Evolutionary conservation across 2,329 filamentous ascomycete genomes (phyloP).

Genomic region (Monilinia laxa): DNA sequence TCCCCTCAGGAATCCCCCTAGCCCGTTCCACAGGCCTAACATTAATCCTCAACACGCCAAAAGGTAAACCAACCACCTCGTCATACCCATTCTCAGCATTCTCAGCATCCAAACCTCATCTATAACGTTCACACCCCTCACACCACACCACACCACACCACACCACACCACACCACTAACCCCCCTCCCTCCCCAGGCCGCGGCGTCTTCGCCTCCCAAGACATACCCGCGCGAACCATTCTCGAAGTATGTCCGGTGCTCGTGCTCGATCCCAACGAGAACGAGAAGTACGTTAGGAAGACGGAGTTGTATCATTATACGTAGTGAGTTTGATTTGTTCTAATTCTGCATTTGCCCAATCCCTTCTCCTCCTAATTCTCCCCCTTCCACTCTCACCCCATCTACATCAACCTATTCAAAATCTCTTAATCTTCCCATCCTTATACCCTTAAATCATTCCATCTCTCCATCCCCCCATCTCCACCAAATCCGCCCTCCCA

Average conservation of each 20-base stretch:
- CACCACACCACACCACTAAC: background rate
- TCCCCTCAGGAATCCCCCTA: constrained; percentile 39
- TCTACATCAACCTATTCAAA: no score
- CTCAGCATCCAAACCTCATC: no score
- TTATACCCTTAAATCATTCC: no score
- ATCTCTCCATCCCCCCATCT: no score
- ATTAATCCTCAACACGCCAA: constrained; percentile 50
- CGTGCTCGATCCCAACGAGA: constrained; percentile 49
- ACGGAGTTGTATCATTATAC: constrained; percentile 56
- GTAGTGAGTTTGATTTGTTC: constrained; percentile 44
- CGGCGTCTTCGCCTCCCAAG: constrained; percentile 50
- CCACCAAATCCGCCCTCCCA: no score
- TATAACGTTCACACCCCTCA: background rate
- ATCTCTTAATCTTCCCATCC: no score
- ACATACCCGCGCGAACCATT: constrained; percentile 49
- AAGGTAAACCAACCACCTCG: constrained; percentile 44
- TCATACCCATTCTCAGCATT: no score
- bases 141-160: background rate
- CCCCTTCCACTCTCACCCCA: no score
- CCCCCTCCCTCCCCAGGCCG: constrained; percentile 44
- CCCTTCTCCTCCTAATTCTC: no score
- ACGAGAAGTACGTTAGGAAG: constrained; percentile 50
- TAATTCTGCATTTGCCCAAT: no score
- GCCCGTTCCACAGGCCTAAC: constrained; percentile 45
- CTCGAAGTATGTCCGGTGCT: constrained; percentile 55